Percentiles rank a stretch among this genome's conserved stretches.
Conservation (phyloP, 257 asterid genomes). For the Rhazya stricta region DNA sequence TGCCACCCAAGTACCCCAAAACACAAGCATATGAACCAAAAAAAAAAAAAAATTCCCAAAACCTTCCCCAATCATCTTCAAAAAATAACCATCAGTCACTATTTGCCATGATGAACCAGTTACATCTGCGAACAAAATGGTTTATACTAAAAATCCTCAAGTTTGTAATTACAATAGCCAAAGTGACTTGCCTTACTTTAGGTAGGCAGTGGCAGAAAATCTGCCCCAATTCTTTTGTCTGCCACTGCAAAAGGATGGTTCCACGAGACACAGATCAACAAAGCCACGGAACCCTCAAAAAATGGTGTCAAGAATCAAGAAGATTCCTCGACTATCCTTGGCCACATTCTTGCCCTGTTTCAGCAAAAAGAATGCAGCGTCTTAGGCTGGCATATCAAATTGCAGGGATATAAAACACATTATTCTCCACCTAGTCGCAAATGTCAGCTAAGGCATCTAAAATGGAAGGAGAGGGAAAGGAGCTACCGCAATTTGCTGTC, state of each 20-base stretch:
- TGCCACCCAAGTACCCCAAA: background rate
- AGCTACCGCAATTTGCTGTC: conserved; percentile 14
- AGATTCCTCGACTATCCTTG: background rate
- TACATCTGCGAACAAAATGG: background rate
- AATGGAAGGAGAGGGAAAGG: background rate
- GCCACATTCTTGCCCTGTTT: conserved; percentile 21
- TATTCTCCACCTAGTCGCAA: background rate
- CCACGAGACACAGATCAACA: background rate
- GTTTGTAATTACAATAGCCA: conserved; percentile 32
- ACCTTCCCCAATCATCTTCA: background rate
- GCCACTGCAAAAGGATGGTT: conserved; percentile 21
- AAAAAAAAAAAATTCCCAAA: background rate
- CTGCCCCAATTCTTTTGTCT: conserved; percentile 7
- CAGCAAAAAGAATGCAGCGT: background rate
- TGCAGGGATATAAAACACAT: background rate
- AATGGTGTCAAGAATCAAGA: background rate
- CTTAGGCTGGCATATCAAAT: background rate
- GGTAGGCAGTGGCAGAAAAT: conserved; percentile 18
- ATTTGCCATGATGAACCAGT: background rate
- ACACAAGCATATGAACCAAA: too few relatives aligned
- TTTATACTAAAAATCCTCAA: background rate
- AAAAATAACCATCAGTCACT: background rate
- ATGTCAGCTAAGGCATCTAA: background rate
- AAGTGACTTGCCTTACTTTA: conserved; percentile 40
- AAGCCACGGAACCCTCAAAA: background rate